Percentiles rank a stretch among this genome's conserved stretches.
These are phyloP conservation scores for Amauroascus niger DNA, from an alignment of 2,329 filamentous ascomycete species.

Conservation along the genomic window DNA sequence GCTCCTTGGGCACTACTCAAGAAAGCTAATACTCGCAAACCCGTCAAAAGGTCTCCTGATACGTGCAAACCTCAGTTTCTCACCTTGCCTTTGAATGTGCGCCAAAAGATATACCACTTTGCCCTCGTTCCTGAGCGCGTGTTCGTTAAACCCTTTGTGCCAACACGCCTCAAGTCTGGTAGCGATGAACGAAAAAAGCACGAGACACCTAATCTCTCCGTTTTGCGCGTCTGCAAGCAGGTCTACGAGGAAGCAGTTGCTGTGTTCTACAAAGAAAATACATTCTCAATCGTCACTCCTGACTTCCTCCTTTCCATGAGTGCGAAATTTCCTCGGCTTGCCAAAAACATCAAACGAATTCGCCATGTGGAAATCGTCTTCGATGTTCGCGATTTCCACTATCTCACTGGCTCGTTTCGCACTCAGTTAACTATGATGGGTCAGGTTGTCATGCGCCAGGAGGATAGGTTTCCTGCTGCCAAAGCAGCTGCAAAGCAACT, in stretches of 20 bases:
- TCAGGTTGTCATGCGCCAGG: not conserved
- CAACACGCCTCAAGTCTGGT: slow-evolving; percentile 13
- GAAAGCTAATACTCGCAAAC: not conserved
- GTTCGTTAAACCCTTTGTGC: slow-evolving; percentile 19
- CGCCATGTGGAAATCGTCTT: slow-evolving; percentile 20
- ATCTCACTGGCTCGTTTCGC: slow-evolving; percentile 15
- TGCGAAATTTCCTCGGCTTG: slow-evolving; percentile 12
- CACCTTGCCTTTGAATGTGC: slow-evolving; percentile 16
- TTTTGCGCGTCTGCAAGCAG: slow-evolving; percentile 16
- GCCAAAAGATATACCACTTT: slow-evolving; percentile 18
- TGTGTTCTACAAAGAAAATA: slow-evolving; percentile 20
- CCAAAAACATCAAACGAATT: slow-evolving; percentile 15
- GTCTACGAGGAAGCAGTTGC: slow-evolving; percentile 18
- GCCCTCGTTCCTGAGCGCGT: slow-evolving; percentile 16
- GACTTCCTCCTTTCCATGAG: slow-evolving; percentile 16
- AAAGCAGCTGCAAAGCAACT: slow-evolving; percentile 2
- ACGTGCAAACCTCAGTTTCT: slow-evolving; percentile 12
- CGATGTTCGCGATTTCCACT: slow-evolving; percentile 19
- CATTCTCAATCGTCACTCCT: slow-evolving; percentile 19
- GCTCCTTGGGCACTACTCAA: not conserved
- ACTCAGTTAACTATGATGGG: not conserved
- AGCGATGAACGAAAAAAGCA: slow-evolving; percentile 7
- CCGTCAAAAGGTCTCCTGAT: not conserved
- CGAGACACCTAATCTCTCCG: slow-evolving; percentile 16
- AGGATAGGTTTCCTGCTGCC: not conserved